phyloP scores from a whole-genome alignment of 2,329 filamentous ascomycete genomes.

The Madurella fahalii region DNA sequence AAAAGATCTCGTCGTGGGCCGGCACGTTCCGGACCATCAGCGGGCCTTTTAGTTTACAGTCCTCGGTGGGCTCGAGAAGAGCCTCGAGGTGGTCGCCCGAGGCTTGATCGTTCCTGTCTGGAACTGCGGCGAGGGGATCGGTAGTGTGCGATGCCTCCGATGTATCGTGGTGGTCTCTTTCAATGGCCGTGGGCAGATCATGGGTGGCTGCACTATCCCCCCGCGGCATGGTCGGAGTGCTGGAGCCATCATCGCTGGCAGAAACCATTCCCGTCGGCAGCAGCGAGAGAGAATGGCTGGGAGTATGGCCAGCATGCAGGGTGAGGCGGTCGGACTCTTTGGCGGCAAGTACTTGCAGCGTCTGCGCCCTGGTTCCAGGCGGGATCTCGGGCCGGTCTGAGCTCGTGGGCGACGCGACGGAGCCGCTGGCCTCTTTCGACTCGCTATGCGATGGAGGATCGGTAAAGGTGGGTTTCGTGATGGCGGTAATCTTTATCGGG shows the following conservation, averaged over 20 bases:
- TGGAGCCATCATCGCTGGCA: slow-evolving; percentile 38
- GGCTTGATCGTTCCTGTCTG: slow-evolving; percentile 8
- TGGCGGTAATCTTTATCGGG: slow-evolving; percentile 50
- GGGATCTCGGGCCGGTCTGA: slow-evolving; percentile 27
- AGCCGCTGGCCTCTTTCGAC: slow-evolving; percentile 28
- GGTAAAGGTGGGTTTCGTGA: slow-evolving; percentile 51
- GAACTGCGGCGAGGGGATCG: slow-evolving; percentile 22
- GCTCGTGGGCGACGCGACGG: slow-evolving; percentile 29
- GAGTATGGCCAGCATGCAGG: slow-evolving; percentile 61
- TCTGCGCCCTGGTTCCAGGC: slow-evolving; percentile 38
- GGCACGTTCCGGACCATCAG: slow-evolving; percentile 54
- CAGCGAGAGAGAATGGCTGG: slow-evolving; percentile 55
- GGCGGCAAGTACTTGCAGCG: slow-evolving; percentile 44
- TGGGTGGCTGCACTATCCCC: slow-evolving; percentile 18
- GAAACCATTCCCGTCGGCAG: slow-evolving; percentile 41
- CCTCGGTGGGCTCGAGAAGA: slow-evolving; percentile 39
- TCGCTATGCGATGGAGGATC: slow-evolving; percentile 31
- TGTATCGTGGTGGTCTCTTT: not conserved
- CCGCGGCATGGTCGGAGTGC: slow-evolving; percentile 34
- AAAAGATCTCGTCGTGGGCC: slow-evolving; percentile 53
- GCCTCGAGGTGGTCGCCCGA: slow-evolving; percentile 23
- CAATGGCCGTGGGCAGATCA: not conserved
- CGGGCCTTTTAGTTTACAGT: slow-evolving; percentile 47
- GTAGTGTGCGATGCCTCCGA: not conserved
- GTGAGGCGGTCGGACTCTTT: slow-evolving; percentile 50